Evolutionary conservation across 805 yeast species (phyloP).

Genomic region (Kodamaea kakaduensis): DNA sequence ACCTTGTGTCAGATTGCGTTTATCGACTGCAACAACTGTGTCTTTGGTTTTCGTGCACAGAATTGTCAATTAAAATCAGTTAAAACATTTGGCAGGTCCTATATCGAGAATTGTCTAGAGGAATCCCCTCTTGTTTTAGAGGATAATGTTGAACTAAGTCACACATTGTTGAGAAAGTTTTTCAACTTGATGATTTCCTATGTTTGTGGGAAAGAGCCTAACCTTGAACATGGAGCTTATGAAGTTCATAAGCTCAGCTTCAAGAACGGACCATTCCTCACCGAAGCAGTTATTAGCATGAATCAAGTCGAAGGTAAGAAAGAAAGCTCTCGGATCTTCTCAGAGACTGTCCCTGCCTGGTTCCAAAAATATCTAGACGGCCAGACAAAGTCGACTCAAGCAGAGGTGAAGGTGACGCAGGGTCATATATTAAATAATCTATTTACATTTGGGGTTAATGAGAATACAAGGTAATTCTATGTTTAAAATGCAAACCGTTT

Average conservation of each 20-base stretch:
- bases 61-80: slow-evolving; percentile 8
- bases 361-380: slow-evolving; percentile 15
- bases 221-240: not conserved
- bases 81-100: slow-evolving; percentile 2
- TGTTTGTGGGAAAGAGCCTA: slow-evolving; percentile 1
- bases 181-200: slow-evolving; percentile 1
- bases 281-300: slow-evolving; percentile 1
- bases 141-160: slow-evolving; percentile 3
- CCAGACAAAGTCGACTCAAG: too few relatives aligned
- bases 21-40: slow-evolving; percentile 2
- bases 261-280: slow-evolving; percentile 2
- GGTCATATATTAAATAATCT: too few relatives aligned
- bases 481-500: too few relatives aligned
- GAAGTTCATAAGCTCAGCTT: slow-evolving; percentile 4
- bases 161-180: slow-evolving; percentile 4
- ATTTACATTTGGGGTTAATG: too few relatives aligned
- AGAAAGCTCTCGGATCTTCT: slow-evolving; percentile 4
- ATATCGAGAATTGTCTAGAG: slow-evolving; percentile 1
- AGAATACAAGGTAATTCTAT: too few relatives aligned
- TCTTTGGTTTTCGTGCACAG: slow-evolving; percentile 8
- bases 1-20: slow-evolving; percentile 6
- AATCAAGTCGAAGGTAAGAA: not conserved
- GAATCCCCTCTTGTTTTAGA: slow-evolving; percentile 4
- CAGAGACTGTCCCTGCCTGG: slow-evolving; percentile 16
- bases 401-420: too few relatives aligned